A percentile compares a stretch with the other conserved stretches of the same genome.
These are phyloP conservation scores for Pseudomassariella vexata DNA, from an alignment of 2,329 filamentous ascomycete genomes.

Conservation along the genomic window DNA sequence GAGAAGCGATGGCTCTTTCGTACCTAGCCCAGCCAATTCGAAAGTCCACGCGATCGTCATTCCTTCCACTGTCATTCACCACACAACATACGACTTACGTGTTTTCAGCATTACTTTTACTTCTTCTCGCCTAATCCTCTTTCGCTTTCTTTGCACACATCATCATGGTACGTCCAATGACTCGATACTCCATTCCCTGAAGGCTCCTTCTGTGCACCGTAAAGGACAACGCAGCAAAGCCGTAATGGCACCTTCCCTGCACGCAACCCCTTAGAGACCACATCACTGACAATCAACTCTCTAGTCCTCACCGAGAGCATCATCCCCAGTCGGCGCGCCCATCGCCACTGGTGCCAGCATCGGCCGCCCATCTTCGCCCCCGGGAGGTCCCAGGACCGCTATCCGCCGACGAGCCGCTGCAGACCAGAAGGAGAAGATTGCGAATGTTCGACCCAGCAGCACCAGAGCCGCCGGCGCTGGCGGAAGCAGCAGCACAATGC, in stretches of 20 bases:
- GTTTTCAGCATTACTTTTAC: constrained; percentile 22
- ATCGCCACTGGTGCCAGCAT: constrained; percentile 63
- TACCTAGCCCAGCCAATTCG: constrained; percentile 13
- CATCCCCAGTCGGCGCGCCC: constrained; percentile 52
- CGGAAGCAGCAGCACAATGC: constrained; percentile 95
- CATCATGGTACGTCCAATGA: constrained; percentile 12
- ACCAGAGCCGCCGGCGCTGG: constrained; percentile 91
- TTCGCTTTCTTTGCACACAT: constrained; percentile 3
- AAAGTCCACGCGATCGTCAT: constrained; percentile 15
- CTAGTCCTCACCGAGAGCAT: constrained; percentile 54
- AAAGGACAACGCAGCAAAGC: too few species aligned
- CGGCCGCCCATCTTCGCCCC: constrained; percentile 79
- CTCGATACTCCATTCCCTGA: too few species aligned
- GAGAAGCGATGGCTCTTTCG: too few species aligned
- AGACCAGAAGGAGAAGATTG: constrained; percentile 94
- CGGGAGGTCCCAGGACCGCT: constrained; percentile 89
- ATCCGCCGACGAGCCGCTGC: constrained; percentile 93
- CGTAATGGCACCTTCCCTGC: too few species aligned
- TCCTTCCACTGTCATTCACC: constrained; percentile 10
- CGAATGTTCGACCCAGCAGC: constrained; percentile 87
- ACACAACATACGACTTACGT: constrained; percentile 3
- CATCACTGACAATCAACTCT: too few species aligned
- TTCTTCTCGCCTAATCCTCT: constrained; percentile 1
- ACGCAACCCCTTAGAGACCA: too few species aligned
- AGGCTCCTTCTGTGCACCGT: too few species aligned